phyloP scores from a whole-genome alignment of 148 eudicot species.

The Simmondsia chinensis region DNA sequence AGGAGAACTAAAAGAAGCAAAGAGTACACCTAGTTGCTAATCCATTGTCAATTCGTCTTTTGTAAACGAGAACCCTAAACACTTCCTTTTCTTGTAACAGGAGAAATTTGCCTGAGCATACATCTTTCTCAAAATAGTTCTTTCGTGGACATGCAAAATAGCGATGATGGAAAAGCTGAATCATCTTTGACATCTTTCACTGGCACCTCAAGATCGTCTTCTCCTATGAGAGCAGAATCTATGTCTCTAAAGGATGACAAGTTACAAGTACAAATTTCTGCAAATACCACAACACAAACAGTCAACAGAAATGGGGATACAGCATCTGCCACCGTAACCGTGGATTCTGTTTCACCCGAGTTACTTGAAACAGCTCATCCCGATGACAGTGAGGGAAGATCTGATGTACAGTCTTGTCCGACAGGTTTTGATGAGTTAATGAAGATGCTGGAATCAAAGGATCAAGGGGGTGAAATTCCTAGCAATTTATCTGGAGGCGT shows the following conservation, averaged over 20 bases:
- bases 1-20: too few species aligned
- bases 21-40: too few species aligned
- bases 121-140: constrained; percentile 63
- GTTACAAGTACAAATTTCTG: constrained; percentile 19
- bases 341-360: constrained; percentile 18
- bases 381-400: constrained; percentile 17
- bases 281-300: constrained; percentile 34
- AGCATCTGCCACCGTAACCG: constrained; percentile 11
- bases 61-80: background rate
- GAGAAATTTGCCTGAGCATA: constrained; percentile 81
- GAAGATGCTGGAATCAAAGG: constrained; percentile 39
- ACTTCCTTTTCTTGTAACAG: constrained; percentile 18
- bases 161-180: constrained; percentile 21
- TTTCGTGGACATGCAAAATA: constrained; percentile 27
- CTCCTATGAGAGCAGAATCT: constrained; percentile 37
- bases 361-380: constrained; percentile 27
- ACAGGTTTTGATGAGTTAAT: constrained; percentile 53
- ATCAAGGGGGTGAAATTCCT: constrained; percentile 53
- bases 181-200: constrained; percentile 30
- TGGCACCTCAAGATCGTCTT: constrained; percentile 28
- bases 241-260: constrained; percentile 41
- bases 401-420: constrained; percentile 35
- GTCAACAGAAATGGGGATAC: constrained; percentile 31
- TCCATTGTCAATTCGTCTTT: constrained; percentile 3
- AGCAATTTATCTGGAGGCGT: constrained; percentile 61